A percentile compares a stretch with the other conserved stretches of the same genome.
phyloP scores from a whole-genome alignment of 2,329 filamentous ascomycete species.

The Periconia sp. region DNA sequence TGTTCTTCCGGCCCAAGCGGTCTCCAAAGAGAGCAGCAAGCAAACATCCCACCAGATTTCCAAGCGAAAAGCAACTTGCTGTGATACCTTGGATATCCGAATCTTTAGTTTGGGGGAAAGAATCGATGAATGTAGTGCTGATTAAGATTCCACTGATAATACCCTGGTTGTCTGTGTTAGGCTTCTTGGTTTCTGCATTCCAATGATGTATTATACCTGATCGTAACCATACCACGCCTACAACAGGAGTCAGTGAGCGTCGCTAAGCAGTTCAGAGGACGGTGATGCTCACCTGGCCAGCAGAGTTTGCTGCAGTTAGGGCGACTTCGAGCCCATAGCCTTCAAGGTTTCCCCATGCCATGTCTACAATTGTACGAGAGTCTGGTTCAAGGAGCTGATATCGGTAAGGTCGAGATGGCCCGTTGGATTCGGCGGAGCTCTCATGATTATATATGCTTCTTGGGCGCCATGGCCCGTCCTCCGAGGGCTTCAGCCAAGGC shows the following conservation, averaged over 20 bases:
- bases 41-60: slow-evolving; percentile 23
- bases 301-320: slow-evolving; percentile 26
- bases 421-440: neutral
- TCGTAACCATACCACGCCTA: slow-evolving; percentile 22
- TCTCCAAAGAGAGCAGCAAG: slow-evolving; percentile 22
- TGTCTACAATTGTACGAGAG: slow-evolving; percentile 1
- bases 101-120: slow-evolving; percentile 24
- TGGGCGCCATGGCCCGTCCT: slow-evolving; percentile 2
- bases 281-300: slow-evolving; percentile 15
- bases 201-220: no score
- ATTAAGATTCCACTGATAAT: slow-evolving; percentile 21
- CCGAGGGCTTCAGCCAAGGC: slow-evolving; percentile 3
- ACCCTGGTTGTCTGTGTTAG: no score
- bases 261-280: neutral
- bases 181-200: no score
- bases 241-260: neutral
- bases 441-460: slow-evolving; percentile 13
- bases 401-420: slow-evolving; percentile 5
- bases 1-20: slow-evolving; percentile 24
- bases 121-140: slow-evolving; percentile 22
- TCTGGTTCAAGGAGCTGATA: neutral
- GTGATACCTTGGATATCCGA: slow-evolving; percentile 28
- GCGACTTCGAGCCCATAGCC: slow-evolving; percentile 27
- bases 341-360: slow-evolving; percentile 16
- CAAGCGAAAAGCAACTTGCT: slow-evolving; percentile 28